Evolutionary conservation across 2,329 filamentous ascomycete species (phyloP).

Genomic region (Colletotrichum kahawae): DNA sequence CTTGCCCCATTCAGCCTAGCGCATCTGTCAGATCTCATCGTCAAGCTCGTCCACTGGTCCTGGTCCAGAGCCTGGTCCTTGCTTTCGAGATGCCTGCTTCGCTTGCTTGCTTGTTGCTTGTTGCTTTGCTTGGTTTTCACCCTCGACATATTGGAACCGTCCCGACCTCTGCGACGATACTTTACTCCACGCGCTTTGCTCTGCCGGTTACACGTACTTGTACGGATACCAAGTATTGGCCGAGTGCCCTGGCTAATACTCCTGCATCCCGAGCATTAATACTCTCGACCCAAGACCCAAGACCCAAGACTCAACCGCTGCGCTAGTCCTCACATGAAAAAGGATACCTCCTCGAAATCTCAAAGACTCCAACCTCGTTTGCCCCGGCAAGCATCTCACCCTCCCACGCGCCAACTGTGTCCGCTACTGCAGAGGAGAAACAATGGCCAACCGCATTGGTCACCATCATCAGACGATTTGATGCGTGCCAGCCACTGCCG

Average conservation of each 20-base stretch:
- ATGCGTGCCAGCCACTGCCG: neutral
- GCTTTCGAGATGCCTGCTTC: neutral
- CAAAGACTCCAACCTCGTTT: neutral
- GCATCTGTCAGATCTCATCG: conserved; percentile 22
- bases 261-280: neutral
- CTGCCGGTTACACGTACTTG: neutral
- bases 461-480: neutral
- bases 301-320: neutral
- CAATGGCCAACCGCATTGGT: neutral
- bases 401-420: neutral
- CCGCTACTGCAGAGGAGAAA: conserved; percentile 1
- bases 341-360: neutral
- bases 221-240: neutral
- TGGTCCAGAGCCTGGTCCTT: neutral
- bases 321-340: neutral
- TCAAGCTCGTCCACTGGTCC: neutral
- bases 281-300: neutral
- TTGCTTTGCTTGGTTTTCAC: neutral
- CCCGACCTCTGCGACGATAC: conserved; percentile 7
- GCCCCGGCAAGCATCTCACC: neutral
- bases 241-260: neutral
- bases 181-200: neutral
- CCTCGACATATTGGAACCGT: neutral
- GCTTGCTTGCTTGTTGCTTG: neutral
- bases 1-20: neutral